Conservation (phyloP, 2,329 filamentous ascomycete genomes). For the Amauroascus niger region DNA sequence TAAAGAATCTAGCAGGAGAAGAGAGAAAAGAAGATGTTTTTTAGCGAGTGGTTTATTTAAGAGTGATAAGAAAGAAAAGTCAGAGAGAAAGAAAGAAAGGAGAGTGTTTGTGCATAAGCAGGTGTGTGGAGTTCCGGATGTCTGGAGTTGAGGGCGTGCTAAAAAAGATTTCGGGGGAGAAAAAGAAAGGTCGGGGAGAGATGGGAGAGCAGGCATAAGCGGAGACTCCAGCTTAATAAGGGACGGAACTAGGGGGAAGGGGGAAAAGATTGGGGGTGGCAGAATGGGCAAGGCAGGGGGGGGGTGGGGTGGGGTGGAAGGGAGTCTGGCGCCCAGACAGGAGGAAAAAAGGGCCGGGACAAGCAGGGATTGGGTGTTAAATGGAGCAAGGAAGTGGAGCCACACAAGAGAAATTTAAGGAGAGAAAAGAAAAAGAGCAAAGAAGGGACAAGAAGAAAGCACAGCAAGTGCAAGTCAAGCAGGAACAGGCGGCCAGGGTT, state of each 20-base stretch:
- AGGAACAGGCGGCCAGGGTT: not conserved
- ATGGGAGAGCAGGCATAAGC: constrained; percentile 2
- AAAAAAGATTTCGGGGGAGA: not conserved
- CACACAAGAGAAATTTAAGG: constrained; percentile 18
- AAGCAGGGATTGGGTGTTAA: constrained; percentile 8
- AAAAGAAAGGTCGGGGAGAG: not conserved
- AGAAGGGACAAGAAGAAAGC: constrained; percentile 25
- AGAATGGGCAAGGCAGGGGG: too few species aligned
- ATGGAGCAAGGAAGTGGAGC: constrained; percentile 20
- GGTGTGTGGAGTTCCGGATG: not conserved
- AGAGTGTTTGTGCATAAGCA: not conserved
- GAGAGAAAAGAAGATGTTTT: not conserved
- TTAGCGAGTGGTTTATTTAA: not conserved
- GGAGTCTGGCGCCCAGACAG: constrained; percentile 13
- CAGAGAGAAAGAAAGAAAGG: not conserved
- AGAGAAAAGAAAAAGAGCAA: constrained; percentile 20
- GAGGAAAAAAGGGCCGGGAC: constrained; percentile 9
- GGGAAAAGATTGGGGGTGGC: too few species aligned
- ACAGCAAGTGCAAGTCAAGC: constrained; percentile 1
- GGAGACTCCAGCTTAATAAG: constrained; percentile 14
- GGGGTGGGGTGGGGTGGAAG: constrained; percentile 16
- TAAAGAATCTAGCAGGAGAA: not conserved
- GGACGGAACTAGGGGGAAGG: constrained; percentile 15
- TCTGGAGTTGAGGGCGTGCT: not conserved
- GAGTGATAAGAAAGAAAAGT: not conserved